Evolutionary conservation across 2,329 filamentous ascomycete genomes (phyloP), one percentile per base, ranked within the genome.

Genomic region (Arthrobotrys entomopaga): DNA sequence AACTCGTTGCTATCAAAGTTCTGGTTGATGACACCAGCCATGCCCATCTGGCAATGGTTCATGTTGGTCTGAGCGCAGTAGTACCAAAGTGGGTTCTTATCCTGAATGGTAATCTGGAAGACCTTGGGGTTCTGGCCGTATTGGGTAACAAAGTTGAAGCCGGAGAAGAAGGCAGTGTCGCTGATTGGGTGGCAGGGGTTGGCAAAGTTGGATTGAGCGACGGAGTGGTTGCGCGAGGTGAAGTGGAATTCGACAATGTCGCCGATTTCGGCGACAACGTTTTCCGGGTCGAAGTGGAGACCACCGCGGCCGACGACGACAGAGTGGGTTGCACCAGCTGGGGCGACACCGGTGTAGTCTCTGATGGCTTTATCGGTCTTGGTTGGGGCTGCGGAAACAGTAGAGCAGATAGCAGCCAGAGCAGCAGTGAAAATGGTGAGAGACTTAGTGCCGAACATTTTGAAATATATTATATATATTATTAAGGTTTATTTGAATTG

Each of bases 191-290:
- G 76, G 77, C 83, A 84, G 2, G 83, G 82, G 57, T 80, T 79
- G 20, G 79, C 78, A 43, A 84, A 84, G 48, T 80, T 81, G 29
- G 82, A 82, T 76, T 83, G 80, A 2, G 79, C 80, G 48, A 87
- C 81, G 16, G 83, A 83, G 82, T 87, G 86, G 80, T 84, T 86
- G 69, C 77, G 78, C 7, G 85, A 83, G 75, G 83, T 83, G 82
- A 85, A 87, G 78, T 85, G 84, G 81, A 84, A 88, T 81, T 87
- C 85, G 67, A 88, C 79, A 2, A 84, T 76, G 72, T 86, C 84
- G 70, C 85, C 86, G 6, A 83, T 67, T 56, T 69, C 72, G 16
- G 86, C 86, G 1, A 82, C 82, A 46, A 86, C 80, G 76, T 82
- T 84, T 74, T 84, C 81, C 0, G 86, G 86, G 56, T 83, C 81